These are phyloP conservation scores for Limnanthes douglasii DNA, from an alignment of 345 rosid genomes.

Conservation along the genomic window DNA sequence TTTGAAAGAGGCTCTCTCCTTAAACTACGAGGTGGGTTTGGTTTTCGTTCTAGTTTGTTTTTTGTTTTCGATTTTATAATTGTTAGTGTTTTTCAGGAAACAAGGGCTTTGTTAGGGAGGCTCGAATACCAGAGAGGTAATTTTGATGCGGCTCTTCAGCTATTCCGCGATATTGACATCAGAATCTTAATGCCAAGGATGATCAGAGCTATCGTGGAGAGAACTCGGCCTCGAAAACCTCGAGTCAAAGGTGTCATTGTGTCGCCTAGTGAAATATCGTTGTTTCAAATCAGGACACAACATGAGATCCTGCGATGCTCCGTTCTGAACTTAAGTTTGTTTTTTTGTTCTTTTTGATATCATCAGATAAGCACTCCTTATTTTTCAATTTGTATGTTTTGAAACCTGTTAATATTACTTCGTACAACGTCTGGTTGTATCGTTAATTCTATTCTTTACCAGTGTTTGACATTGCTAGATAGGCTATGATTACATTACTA, in stretches of 20 bases:
- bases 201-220: constrained; percentile 44
- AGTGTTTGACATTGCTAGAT: too few relatives aligned
- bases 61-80: not conserved
- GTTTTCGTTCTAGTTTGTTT: not conserved
- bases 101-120: constrained; percentile 92
- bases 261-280: constrained; percentile 44
- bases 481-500: too few relatives aligned
- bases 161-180: constrained; percentile 79
- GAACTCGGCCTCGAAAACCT: constrained; percentile 36
- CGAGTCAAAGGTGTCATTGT: constrained; percentile 34
- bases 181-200: constrained; percentile 53
- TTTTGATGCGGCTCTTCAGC: constrained; percentile 92
- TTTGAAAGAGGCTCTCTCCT: constrained; percentile 88
- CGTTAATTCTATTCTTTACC: too few relatives aligned
- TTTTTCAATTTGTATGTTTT: too few relatives aligned
- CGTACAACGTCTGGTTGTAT: too few relatives aligned
- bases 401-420: too few relatives aligned
- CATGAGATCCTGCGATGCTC: too few relatives aligned
- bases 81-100: constrained; percentile 45
- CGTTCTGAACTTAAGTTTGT: too few relatives aligned
- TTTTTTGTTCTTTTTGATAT: too few relatives aligned
- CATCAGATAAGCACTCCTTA: too few relatives aligned
- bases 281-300: constrained; percentile 88
- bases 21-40: constrained; percentile 74
- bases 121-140: constrained; percentile 86